Conservation (phyloP, 1,284 basidiomycete genomes). For the Irpex rosettiformis region DNA sequence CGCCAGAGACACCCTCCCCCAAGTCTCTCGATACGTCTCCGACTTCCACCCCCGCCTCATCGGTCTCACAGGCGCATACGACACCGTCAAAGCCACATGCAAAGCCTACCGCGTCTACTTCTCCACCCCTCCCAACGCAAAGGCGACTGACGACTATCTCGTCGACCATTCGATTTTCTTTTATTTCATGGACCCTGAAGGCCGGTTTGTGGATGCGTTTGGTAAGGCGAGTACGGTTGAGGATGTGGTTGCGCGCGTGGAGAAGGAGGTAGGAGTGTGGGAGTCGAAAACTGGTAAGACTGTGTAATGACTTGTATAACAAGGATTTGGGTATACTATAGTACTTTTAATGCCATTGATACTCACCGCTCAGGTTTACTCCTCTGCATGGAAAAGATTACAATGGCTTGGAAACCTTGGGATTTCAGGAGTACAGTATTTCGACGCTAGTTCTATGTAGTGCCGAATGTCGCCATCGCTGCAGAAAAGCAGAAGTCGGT, state of each 20-base stretch:
- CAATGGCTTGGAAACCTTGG: too few relatives aligned
- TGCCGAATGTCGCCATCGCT: conserved; percentile 94
- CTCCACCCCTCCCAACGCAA: conserved; percentile 90
- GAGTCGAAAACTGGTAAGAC: conserved; percentile 36
- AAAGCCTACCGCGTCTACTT: conserved; percentile 98
- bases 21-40: conserved; percentile 56
- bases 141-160: conserved; percentile 88
- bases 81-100: conserved; percentile 85
- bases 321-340: not conserved
- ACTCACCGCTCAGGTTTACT: not conserved
- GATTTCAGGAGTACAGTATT: too few relatives aligned
- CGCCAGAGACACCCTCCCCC: conserved; percentile 76
- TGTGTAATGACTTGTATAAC: conserved; percentile 20
- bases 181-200: conserved; percentile 96
- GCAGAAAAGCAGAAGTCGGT: conserved; percentile 19
- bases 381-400: too few relatives aligned
- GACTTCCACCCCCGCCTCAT: conserved; percentile 93
- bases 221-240: conserved; percentile 78
- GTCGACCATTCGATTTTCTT: conserved; percentile 98
- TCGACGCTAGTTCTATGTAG: too few relatives aligned
- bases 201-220: conserved; percentile 96
- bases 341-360: not conserved
- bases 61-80: conserved; percentile 86
- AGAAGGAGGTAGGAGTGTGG: conserved; percentile 58
- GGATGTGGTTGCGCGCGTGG: conserved; percentile 65